These are phyloP conservation scores for Crithidia expoeki DNA, from an alignment of 208 protist genomes.

Conservation along the genomic window DNA sequence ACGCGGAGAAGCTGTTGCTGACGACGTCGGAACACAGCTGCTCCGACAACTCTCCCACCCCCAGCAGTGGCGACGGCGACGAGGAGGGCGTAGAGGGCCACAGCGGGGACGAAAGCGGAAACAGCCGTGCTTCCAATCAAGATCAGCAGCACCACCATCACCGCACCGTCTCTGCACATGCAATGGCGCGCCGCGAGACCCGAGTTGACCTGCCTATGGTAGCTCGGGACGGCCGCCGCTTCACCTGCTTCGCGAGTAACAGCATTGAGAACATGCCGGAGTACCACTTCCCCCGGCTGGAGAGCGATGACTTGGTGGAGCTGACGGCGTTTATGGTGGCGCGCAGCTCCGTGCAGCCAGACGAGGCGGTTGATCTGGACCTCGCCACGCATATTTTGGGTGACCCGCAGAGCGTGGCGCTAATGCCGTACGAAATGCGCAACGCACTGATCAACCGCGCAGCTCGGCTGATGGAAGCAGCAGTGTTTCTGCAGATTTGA, in stretches of 20 bases:
- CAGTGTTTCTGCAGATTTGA: constrained; percentile 55
- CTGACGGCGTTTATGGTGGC: constrained; percentile 49
- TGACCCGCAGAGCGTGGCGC: constrained; percentile 19
- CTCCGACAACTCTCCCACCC: constrained; percentile 35
- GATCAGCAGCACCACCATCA: background rate
- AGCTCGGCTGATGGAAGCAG: constrained; percentile 42
- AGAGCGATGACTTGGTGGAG: constrained; percentile 36
- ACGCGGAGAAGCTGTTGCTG: constrained; percentile 16
- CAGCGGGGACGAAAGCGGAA: background rate
- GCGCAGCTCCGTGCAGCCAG: constrained; percentile 35
- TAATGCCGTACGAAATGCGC: constrained; percentile 17
- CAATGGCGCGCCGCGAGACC: background rate
- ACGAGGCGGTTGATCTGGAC: constrained; percentile 33
- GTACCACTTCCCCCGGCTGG: constrained; percentile 38
- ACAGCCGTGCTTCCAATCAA: background rate
- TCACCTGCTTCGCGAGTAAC: constrained; percentile 59
- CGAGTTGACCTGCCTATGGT: constrained; percentile 5
- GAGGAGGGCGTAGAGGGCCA: constrained; percentile 13
- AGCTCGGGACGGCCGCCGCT: constrained; percentile 29
- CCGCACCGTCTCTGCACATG: background rate
- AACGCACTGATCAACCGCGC: constrained; percentile 22
- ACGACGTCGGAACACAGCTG: constrained; percentile 33
- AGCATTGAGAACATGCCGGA: constrained; percentile 37
- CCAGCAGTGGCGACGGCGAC: constrained; percentile 29
- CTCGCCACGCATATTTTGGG: constrained; percentile 36